phyloP scores from a whole-genome alignment of 2,329 filamentous ascomycete species.

The Phaeosphaeriaceae sp. region DNA sequence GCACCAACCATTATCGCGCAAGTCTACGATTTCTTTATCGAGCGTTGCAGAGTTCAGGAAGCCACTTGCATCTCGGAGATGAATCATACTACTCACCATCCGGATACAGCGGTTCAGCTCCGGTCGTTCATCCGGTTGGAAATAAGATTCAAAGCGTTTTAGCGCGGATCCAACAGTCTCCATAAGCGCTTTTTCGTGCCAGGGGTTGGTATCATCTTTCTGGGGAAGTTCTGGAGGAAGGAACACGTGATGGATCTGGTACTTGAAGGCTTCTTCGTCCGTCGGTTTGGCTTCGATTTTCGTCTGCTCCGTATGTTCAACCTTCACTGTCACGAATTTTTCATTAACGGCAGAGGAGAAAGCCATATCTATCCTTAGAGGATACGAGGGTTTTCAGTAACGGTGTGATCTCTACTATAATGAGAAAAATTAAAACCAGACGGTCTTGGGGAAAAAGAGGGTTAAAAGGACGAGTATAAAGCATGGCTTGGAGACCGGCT shows the following conservation, averaged over 20 bases:
- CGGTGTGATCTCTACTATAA: too few relatives aligned
- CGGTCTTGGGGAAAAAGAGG: too few relatives aligned
- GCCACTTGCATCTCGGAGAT: conserved; percentile 7
- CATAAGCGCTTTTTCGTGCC: conserved; percentile 22
- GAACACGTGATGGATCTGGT: conserved; percentile 52
- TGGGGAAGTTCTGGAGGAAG: conserved; percentile 58
- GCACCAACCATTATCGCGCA: not conserved
- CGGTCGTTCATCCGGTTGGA: conserved; percentile 10
- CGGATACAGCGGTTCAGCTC: conserved; percentile 7
- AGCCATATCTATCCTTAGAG: too few relatives aligned
- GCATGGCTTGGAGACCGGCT: too few relatives aligned
- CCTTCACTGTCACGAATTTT: too few relatives aligned
- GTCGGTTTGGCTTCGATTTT: not conserved
- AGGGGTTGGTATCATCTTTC: conserved; percentile 27
- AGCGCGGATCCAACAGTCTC: conserved; percentile 16
- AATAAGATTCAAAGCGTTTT: conserved; percentile 5
- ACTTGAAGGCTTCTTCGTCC: conserved; percentile 5
- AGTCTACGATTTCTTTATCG: too few relatives aligned
- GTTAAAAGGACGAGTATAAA: too few relatives aligned
- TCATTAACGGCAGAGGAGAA: too few relatives aligned
- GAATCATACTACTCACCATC: conserved; percentile 20
- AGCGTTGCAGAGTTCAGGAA: not conserved
- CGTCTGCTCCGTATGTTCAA: too few relatives aligned
- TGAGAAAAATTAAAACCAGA: too few relatives aligned
- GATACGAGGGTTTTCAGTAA: too few relatives aligned